Evolutionary conservation across 2,329 filamentous ascomycete genomes (phyloP).

Genomic region (Ambrosiella xylebori): DNA sequence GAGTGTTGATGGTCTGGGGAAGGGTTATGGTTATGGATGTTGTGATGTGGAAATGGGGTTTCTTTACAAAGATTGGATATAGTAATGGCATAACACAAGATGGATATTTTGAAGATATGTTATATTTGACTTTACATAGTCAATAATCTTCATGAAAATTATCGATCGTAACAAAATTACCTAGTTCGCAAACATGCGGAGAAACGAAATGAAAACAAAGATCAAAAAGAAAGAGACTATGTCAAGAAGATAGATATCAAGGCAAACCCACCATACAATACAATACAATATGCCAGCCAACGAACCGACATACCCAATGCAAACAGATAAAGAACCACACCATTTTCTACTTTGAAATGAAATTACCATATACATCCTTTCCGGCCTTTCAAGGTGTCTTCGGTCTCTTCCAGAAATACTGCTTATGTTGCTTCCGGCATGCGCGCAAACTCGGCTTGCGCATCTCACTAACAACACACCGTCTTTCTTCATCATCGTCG

Average conservation of each 20-base stretch:
- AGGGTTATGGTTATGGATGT: no score
- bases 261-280: not conserved
- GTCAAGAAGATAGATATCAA: no score
- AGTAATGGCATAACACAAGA: no score
- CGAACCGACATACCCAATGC: no score
- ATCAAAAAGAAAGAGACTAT: conserved; percentile 1
- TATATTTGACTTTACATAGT: no score
- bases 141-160: no score
- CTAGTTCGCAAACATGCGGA: not conserved
- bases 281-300: not conserved
- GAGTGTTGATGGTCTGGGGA: no score
- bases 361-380: not conserved
- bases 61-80: no score
- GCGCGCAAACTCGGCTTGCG: conserved; percentile 76
- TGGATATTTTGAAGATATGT: no score
- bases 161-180: no score
- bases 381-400: conserved; percentile 32
- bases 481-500: conserved; percentile 54
- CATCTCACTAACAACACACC: conserved; percentile 69
- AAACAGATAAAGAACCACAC: no score
- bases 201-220: not conserved
- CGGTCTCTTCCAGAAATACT: conserved; percentile 55
- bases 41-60: no score
- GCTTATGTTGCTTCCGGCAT: conserved; percentile 92
- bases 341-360: not conserved